Evolutionary conservation across 768 basidiomycete genomes (phyloP).

Genomic region (Tylopilus felleus): DNA sequence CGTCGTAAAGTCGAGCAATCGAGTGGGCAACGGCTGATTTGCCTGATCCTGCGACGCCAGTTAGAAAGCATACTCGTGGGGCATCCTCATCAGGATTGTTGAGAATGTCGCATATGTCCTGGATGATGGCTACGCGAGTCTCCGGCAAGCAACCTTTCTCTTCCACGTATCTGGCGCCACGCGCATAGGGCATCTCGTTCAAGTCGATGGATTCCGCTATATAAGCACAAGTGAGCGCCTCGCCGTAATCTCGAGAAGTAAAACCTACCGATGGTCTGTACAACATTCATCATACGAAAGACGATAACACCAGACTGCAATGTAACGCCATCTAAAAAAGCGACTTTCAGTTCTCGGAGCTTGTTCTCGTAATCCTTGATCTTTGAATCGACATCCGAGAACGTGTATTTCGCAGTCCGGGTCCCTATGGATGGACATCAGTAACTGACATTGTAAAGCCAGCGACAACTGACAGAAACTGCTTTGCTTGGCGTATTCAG

Average conservation of each 20-base stretch:
- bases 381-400: conserved; percentile 19
- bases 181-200: conserved; percentile 19
- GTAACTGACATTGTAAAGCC: background rate
- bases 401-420: conserved; percentile 15
- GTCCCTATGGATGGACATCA: conserved; percentile 11
- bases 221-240: background rate
- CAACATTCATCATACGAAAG: conserved; percentile 20
- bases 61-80: conserved; percentile 26
- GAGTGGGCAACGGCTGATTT: conserved; percentile 33
- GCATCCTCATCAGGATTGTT: conserved; percentile 8
- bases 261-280: conserved; percentile 4
- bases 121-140: conserved; percentile 17
- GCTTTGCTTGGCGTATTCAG: conserved; percentile 17
- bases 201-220: conserved; percentile 19
- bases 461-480: conserved; percentile 13
- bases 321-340: conserved; percentile 15
- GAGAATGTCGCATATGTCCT: conserved; percentile 18
- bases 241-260: background rate
- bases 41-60: conserved; percentile 28
- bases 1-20: conserved; percentile 26
- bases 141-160: conserved; percentile 22
- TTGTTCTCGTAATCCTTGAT: conserved; percentile 17
- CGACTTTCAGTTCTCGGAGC: conserved; percentile 16
- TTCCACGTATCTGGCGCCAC: conserved; percentile 21
- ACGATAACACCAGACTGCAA: conserved; percentile 17